A percentile compares a stretch with the other conserved stretches of the same genome.
phyloP scores from a whole-genome alignment of 768 basidiomycete species.

The Tylopilus sp. region DNA sequence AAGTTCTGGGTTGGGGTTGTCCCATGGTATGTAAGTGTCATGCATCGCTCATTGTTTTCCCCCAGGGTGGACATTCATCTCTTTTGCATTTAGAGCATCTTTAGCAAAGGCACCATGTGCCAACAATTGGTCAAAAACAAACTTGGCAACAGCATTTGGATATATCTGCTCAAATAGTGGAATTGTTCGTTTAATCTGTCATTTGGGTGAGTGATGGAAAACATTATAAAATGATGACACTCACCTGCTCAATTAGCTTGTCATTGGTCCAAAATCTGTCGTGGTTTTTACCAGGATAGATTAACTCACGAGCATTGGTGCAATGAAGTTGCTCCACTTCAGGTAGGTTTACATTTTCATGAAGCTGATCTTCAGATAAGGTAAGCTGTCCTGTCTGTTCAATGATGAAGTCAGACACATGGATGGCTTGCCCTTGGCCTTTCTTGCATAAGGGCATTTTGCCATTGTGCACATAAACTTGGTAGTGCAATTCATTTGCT shows the following conservation, averaged over 20 bases:
- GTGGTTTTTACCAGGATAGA: not conserved
- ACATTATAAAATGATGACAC: no score
- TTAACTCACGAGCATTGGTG: not conserved
- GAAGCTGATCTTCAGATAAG: not conserved
- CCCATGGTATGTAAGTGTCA: not conserved
- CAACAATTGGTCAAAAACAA: constrained; percentile 18
- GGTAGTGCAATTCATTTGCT: constrained; percentile 15
- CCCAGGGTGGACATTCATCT: constrained; percentile 7
- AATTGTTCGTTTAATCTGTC: constrained; percentile 21
- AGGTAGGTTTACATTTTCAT: not conserved
- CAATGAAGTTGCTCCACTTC: not conserved
- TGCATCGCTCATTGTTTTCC: constrained; percentile 15
- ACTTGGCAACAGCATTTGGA: not conserved
- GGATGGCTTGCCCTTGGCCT: constrained; percentile 33
- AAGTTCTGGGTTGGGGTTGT: not conserved
- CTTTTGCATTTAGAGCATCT: constrained; percentile 25
- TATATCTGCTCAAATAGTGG: constrained; percentile 12
- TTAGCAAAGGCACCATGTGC: constrained; percentile 23
- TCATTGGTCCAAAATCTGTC: not conserved
- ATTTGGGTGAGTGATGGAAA: not conserved
- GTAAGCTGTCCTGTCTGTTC: constrained; percentile 32
- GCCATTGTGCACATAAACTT: not conserved
- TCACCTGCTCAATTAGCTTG: not conserved
- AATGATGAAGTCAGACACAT: constrained; percentile 41
- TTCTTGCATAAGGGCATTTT: constrained; percentile 24